Percentiles rank a stretch among this genome's conserved stretches.
Evolutionary conservation across 805 yeast genomes (phyloP).

Genomic region (Candida takata): DNA sequence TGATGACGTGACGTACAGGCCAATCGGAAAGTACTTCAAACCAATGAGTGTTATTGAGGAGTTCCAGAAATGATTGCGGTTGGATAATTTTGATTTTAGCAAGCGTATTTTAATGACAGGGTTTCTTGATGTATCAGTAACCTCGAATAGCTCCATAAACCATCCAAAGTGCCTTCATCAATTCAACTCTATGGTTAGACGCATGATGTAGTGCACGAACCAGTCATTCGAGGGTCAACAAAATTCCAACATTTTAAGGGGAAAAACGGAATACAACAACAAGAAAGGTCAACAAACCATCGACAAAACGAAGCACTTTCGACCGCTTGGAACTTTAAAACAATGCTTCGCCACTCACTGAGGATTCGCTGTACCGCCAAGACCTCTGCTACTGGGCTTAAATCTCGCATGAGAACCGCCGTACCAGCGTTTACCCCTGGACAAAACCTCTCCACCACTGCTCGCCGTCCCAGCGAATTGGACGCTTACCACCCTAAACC

Average conservation of each 20-base stretch:
- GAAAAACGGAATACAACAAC: too few relatives aligned
- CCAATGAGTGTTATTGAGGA: slow-evolving; percentile 36
- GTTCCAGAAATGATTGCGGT: slow-evolving; percentile 2
- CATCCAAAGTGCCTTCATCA: too few relatives aligned
- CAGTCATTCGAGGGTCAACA: background rate
- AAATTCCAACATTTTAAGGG: background rate
- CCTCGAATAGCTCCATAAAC: too few relatives aligned
- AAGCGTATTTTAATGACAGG: too few relatives aligned
- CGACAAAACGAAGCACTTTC: background rate
- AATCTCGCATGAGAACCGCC: background rate
- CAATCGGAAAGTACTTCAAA: slow-evolving; percentile 29
- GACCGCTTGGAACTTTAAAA: background rate
- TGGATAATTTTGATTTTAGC: too few relatives aligned
- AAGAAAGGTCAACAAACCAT: too few relatives aligned
- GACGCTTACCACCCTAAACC: slow-evolving; percentile 19
- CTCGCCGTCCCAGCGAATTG: slow-evolving; percentile 11
- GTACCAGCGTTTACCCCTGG: background rate
- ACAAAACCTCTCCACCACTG: slow-evolving; percentile 1
- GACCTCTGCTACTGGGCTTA: background rate
- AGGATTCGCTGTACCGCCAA: background rate
- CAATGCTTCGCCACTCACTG: slow-evolving; percentile 2
- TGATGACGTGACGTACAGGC: slow-evolving; percentile 29
- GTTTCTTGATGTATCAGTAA: too few relatives aligned
- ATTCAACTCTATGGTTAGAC: too few relatives aligned
- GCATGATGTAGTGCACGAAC: slow-evolving; percentile 1